Conservation (phyloP, 2,329 filamentous ascomycete genomes). For the Botryosphaeria dothidea region DNA sequence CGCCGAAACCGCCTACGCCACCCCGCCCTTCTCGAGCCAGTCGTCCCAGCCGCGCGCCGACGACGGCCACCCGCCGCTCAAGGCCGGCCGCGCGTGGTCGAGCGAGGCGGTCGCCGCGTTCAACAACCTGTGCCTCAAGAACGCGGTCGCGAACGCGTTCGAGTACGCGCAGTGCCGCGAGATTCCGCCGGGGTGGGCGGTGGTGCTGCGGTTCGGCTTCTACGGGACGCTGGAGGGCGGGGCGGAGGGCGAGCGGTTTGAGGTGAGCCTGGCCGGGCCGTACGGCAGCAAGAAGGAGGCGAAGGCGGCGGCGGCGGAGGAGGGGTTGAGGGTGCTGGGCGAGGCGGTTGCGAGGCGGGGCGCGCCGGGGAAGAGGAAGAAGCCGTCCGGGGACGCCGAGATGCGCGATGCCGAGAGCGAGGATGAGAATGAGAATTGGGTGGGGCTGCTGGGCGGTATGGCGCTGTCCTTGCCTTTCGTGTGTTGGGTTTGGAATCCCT, state of each 20-base stretch:
- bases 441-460: conserved; percentile 34
- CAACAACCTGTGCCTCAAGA: conserved; percentile 21
- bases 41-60: background rate
- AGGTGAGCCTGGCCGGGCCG: conserved; percentile 25
- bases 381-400: conserved; percentile 18
- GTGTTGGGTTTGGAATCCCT: background rate
- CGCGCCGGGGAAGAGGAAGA: conserved; percentile 23
- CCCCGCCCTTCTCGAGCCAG: too few species aligned
- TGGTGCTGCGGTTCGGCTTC: conserved; percentile 28
- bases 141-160: conserved; percentile 3
- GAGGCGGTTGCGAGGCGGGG: conserved; percentile 26
- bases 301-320: conserved; percentile 41
- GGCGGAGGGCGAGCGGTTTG: conserved; percentile 23
- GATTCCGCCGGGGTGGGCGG: conserved; percentile 25
- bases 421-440: conserved; percentile 34
- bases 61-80: background rate
- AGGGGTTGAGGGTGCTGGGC: conserved; percentile 31
- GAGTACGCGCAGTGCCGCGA: background rate
- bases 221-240: conserved; percentile 21
- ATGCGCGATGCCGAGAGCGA: conserved; percentile 19
- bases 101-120: conserved; percentile 14
- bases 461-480: background rate
- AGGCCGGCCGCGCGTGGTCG: conserved; percentile 1
- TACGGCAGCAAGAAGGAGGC: conserved; percentile 45
- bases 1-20: background rate